Base-by-base conservation (phyloP, 371 early-diverging fungal genomes). In the Lichtheimia corymbifera region DNA sequence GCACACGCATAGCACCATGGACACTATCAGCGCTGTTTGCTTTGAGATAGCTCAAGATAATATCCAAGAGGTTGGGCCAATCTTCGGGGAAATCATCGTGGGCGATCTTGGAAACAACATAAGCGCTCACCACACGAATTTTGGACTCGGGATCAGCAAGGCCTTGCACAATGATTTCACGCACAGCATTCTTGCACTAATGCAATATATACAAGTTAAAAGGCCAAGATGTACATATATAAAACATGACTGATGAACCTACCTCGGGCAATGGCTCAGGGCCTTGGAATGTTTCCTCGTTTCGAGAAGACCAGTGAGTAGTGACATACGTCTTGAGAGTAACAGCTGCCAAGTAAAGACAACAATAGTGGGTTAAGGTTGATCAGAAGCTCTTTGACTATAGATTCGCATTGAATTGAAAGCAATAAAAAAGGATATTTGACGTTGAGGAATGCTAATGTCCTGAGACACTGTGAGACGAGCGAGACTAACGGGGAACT, bases 11-110 rank as follows among this genome's bases (percentile, higher is more conserved):
- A 12, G 94, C 88, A 50, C 96, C 93, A 67, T 93, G 92, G 18
- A 94, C 91, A 61, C 88, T 87, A 27, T 89, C 83, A 0, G 85
- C 68, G 25, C 84, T 79, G 58, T 86, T 89, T 30, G 83, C 78
- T 54, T 87, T 85, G 54, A 96, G 71, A 57, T 86, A 79, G 22
- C 76, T 80, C 40, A 96, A 71, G 43, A 97, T 78, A 18, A 87
- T 79, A 62, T 91, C 88, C 63, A 96, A 85, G 35, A 97, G 81
- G 47, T 91, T 86, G n/a, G 94, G 93, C 98, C 98, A 97, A 20
- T 89, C 82, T 66, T 96, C 97, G 2, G 97, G 96, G 84, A 93
- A 97, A 79, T 97, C 97, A 45, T 89, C 85, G 50, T 89, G 90
- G 2, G 95, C 96, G 68, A 97, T 93, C 60, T 84, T 88, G 15